These are phyloP conservation scores for Cryphonectria carpinicola DNA, from an alignment of 2,329 filamentous ascomycete species.

Conservation along the genomic window DNA sequence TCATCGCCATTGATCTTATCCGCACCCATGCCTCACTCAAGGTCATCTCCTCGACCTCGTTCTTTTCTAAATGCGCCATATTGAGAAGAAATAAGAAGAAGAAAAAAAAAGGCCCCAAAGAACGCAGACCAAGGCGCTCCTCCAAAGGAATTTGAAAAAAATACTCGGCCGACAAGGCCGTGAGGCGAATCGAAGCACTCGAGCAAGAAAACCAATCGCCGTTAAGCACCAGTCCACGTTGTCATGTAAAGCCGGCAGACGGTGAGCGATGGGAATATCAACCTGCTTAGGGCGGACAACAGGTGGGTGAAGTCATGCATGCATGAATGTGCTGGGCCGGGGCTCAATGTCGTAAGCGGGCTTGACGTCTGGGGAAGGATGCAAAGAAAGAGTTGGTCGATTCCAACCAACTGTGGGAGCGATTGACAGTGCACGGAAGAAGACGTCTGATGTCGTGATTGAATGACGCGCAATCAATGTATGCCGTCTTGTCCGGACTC, in stretches of 20 bases:
- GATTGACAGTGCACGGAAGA: constrained; percentile 1
- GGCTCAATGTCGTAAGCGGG: neutral
- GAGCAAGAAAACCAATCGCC: neutral
- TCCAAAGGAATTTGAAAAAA: neutral
- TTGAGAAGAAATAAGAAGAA: neutral
- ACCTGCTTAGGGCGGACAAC: neutral
- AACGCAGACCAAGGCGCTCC: neutral
- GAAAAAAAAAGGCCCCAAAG: neutral
- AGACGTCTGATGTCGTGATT: constrained; percentile 11
- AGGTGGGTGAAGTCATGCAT: neutral
- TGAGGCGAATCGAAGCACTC: neutral
- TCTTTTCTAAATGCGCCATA: constrained; percentile 10
- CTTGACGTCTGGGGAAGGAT: neutral
- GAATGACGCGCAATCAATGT: constrained; percentile 18
- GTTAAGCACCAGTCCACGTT: neutral
- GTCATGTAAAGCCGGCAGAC: neutral
- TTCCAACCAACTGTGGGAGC: neutral
- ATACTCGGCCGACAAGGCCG: neutral
- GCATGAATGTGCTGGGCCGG: neutral
- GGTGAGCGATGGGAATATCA: neutral
- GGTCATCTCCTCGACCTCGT: constrained; percentile 25
- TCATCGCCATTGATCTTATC: constrained; percentile 21
- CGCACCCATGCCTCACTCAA: constrained; percentile 25
- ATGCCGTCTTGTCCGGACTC: constrained; percentile 1
- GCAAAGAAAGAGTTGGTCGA: neutral